A percentile compares a stretch with the other conserved stretches of the same genome.
Evolutionary conservation across 768 basidiomycete species (phyloP).

Genomic region (Amyloporia xantha): DNA sequence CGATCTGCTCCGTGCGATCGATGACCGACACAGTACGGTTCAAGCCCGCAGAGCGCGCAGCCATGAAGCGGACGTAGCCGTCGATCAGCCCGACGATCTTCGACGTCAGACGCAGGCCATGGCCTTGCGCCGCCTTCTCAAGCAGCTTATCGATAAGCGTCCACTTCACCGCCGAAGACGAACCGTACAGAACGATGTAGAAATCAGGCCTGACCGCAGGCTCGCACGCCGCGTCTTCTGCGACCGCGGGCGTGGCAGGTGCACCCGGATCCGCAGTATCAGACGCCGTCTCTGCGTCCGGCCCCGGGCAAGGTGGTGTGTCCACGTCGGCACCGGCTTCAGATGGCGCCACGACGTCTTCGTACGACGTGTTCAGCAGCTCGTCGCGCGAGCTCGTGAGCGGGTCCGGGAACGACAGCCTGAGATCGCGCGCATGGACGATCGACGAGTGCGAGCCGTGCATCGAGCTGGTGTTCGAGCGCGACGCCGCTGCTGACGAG

Average conservation of each 20-base stretch:
- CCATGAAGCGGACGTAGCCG: constrained; percentile 4
- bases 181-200: constrained; percentile 64
- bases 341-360: constrained; percentile 38
- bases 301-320: constrained; percentile 15
- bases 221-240: constrained; percentile 18
- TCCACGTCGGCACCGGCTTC: constrained; percentile 15
- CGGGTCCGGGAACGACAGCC: constrained; percentile 80
- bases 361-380: constrained; percentile 48
- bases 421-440: constrained; percentile 62
- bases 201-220: constrained; percentile 34
- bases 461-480: constrained; percentile 55
- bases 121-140: constrained; percentile 37
- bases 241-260: constrained; percentile 31
- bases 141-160: constrained; percentile 52
- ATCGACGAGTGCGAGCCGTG: constrained; percentile 41
- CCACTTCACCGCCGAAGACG: constrained; percentile 53
- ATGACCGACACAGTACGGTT: constrained; percentile 31
- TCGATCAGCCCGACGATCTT: constrained; percentile 10
- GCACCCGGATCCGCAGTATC: constrained; percentile 30
- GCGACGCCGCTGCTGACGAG: constrained; percentile 37
- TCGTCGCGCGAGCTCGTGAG: constrained; percentile 66
- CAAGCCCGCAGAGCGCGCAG: constrained; percentile 10
- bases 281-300: constrained; percentile 4
- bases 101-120: constrained; percentile 23
- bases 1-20: constrained; percentile 29